These are phyloP conservation scores for Mrakiaceae sp. DNA, from an alignment of 1,284 basidiomycete species.

Conservation along the genomic window DNA sequence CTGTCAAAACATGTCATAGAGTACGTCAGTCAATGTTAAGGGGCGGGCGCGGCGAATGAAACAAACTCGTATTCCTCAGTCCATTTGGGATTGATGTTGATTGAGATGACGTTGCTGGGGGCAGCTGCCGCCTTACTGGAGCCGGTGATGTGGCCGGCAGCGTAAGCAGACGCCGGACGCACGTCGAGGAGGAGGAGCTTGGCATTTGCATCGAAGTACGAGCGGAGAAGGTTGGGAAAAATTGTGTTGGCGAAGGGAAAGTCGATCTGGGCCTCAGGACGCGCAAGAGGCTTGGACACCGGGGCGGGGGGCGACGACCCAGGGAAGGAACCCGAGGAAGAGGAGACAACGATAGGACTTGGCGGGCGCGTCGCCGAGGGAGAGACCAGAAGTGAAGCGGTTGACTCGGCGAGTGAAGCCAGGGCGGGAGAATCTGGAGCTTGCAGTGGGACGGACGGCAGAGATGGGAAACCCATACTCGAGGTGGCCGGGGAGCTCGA, in stretches of 20 bases:
- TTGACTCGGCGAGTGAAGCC: too few relatives aligned
- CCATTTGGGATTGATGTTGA: too few relatives aligned
- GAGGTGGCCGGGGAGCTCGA: too few relatives aligned
- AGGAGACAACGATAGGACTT: not conserved
- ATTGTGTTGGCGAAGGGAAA: slow-evolving; percentile 14
- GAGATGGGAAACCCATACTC: too few relatives aligned
- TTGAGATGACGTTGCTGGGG: slow-evolving; percentile 25
- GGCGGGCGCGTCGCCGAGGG: not conserved
- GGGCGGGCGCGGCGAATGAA: too few relatives aligned
- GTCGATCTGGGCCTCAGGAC: not conserved
- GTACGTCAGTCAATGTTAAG: too few relatives aligned
- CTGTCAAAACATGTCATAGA: too few relatives aligned
- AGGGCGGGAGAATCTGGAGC: too few relatives aligned
- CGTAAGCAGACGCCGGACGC: not conserved
- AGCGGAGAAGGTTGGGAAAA: slow-evolving; percentile 3
- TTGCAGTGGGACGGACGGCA: too few relatives aligned
- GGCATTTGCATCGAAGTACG: slow-evolving; percentile 2
- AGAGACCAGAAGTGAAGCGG: not conserved
- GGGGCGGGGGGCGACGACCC: not conserved
- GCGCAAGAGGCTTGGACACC: too few relatives aligned
- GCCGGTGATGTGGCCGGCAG: too few relatives aligned
- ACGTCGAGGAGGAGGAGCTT: slow-evolving; percentile 12
- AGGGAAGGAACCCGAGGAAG: not conserved
- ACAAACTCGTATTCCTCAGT: too few relatives aligned
- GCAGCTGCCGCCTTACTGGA: not conserved